Percentiles rank a stretch among this genome's conserved stretches.
Conservation (phyloP, 2,329 filamentous ascomycete genomes). For the Metarhizium rileyi region DNA sequence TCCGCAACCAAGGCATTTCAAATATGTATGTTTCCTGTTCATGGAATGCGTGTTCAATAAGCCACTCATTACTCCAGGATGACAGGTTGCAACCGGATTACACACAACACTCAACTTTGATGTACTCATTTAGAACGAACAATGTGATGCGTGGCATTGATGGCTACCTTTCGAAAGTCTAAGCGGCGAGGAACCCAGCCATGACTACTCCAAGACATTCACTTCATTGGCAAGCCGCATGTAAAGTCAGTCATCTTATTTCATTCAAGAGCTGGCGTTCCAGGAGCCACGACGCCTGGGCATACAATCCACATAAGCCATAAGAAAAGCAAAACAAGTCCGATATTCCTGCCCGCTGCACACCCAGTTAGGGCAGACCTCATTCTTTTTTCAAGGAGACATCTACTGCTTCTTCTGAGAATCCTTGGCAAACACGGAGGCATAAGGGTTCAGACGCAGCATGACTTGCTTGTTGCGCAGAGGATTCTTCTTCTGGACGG, state of each 20-base stretch:
- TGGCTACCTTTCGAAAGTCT: background rate
- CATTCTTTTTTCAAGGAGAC: background rate
- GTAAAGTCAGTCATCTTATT: slow-evolving; percentile 22
- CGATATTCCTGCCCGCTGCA: slow-evolving; percentile 19
- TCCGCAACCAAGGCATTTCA: too few species aligned
- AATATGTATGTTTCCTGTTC: too few species aligned
- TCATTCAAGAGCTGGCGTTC: slow-evolving; percentile 25
- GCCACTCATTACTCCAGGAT: too few species aligned
- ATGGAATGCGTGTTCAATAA: too few species aligned
- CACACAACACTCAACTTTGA: background rate
- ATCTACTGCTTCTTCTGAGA: slow-evolving; percentile 29
- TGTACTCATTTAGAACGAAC: background rate
- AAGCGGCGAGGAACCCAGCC: background rate
- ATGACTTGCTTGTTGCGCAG: slow-evolving; percentile 98
- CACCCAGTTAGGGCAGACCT: slow-evolving; percentile 25
- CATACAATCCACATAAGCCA: background rate
- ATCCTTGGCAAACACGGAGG: slow-evolving; percentile 74
- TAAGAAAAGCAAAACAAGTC: background rate
- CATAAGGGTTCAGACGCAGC: slow-evolving; percentile 98
- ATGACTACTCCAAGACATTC: background rate
- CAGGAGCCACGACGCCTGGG: slow-evolving; percentile 28
- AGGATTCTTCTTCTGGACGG: slow-evolving; percentile 99
- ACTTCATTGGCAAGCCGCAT: background rate
- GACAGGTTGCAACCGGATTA: too few species aligned
- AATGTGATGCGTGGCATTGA: background rate